Evolutionary conservation across 768 basidiomycete genomes (phyloP), one percentile per base, ranked within the genome.

Genomic region (Termitomyces eurrhizus): DNA sequence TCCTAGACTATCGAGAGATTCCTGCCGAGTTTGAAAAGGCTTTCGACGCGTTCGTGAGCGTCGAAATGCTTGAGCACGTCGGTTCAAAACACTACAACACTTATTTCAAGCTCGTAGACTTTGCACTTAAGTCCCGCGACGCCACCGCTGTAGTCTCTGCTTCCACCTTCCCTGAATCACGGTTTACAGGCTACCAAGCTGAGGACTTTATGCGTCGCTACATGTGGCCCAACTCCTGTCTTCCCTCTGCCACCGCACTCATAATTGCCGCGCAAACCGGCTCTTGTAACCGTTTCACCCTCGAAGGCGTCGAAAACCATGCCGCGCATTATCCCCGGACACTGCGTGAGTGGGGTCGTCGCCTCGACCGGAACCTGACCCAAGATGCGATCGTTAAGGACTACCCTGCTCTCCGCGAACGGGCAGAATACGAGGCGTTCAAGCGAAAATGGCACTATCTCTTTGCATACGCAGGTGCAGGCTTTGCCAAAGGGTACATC

Each of bases 1-100:
- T 96, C 46, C 81, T 95, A 76, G 94, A 96, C 70, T 97, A 96
- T 72, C 85, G 94, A 44, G 91, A 92, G 64, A 89, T 93, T 29
- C 88, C 90, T 13, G 74, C 84, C n/a, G 83, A 89, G 55, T 96
- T 89, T 70, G 86, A 90, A 73, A 87, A 90, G 62, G 81, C 87
- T 11, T 93, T 92, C 64, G 90, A 93, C 67, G 83, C 89, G 7
- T 85, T 90, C 66, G 80, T 93, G 52, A 88, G 86, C 67, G 80
- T 88, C 62, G 91, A 93, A 74, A 92, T 92, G 90, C 78, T 93
- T 32, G 91, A 93, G 80, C 83, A 84, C 62, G 83, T 84, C 36
- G 79, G 81, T 35, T 65, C 79, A 12, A 81, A 81, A 66, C 74
- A 83, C 65, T 90, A 91, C 73, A 78, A 82, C 61, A 77, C 79